Percentiles rank a stretch among this genome's conserved stretches.
These are phyloP conservation scores for Phaffia tasmanica DNA, from an alignment of 768 basidiomycete genomes.

Conservation along the genomic window DNA sequence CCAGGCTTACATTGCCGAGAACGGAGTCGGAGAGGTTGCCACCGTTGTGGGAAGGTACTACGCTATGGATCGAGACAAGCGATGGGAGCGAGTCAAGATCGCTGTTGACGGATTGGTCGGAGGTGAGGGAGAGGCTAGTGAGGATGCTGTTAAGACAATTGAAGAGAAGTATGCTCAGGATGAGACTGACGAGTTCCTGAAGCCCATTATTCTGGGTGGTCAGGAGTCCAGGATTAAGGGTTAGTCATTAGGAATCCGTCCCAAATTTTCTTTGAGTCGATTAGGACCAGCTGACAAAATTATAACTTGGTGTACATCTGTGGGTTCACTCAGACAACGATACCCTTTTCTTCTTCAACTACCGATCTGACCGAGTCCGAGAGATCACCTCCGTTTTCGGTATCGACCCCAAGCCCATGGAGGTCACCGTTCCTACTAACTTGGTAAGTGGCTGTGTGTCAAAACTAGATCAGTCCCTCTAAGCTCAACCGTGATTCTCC, in stretches of 20 bases:
- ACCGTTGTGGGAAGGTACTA: conserved; percentile 86
- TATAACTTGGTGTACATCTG: neutral
- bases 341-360: conserved; percentile 93
- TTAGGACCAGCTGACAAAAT: neutral
- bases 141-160: conserved; percentile 47
- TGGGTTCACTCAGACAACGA: conserved; percentile 51
- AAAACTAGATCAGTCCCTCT: neutral
- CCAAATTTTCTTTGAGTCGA: neutral
- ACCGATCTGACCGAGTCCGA: conserved; percentile 90
- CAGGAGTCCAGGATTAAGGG: conserved; percentile 70
- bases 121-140: conserved; percentile 48
- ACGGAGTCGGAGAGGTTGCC: conserved; percentile 57
- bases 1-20: conserved; percentile 61
- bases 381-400: conserved; percentile 78
- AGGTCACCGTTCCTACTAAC: conserved; percentile 65
- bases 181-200: conserved; percentile 88
- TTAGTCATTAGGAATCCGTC: conserved; percentile 34
- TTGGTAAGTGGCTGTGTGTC: conserved; percentile 46
- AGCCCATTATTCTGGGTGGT: conserved; percentile 80
- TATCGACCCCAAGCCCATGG: conserved; percentile 68
- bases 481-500: neutral
- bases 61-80: conserved; percentile 93
- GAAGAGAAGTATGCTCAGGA: conserved; percentile 69
- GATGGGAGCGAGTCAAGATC: conserved; percentile 87
- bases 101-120: conserved; percentile 74